Conservation (phyloP, 768 basidiomycete genomes). For the Boletus subparvulus region DNA sequence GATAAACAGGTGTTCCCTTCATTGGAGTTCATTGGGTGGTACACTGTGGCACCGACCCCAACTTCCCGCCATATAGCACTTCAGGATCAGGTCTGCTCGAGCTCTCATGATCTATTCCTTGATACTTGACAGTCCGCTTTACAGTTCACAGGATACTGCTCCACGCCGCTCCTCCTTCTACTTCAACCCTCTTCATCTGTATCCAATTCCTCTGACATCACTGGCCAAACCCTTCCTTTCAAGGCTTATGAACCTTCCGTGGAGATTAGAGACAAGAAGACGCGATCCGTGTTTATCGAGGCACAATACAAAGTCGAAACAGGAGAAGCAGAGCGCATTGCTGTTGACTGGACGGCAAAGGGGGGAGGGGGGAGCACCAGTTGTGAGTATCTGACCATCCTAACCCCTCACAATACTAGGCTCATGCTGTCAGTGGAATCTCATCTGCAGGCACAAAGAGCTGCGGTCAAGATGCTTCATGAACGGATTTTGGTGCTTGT, state of each 20-base stretch:
- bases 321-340: slow-evolving; percentile 97
- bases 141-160: slow-evolving; percentile 82
- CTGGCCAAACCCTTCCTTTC: slow-evolving; percentile 79
- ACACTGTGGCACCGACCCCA: slow-evolving; percentile 79
- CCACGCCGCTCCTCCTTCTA: slow-evolving; percentile 85
- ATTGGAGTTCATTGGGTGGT: slow-evolving; percentile 98
- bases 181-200: slow-evolving; percentile 56
- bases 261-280: slow-evolving; percentile 76
- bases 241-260: slow-evolving; percentile 92
- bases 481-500: slow-evolving; percentile 85
- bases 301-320: slow-evolving; percentile 90
- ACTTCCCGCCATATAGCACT: slow-evolving; percentile 74
- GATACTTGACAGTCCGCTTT: background rate
- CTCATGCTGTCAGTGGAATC: slow-evolving; percentile 67
- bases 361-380: slow-evolving; percentile 82
- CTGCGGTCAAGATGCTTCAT: slow-evolving; percentile 95
- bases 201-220: slow-evolving; percentile 48
- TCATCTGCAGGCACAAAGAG: slow-evolving; percentile 86
- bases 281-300: slow-evolving; percentile 79
- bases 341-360: slow-evolving; percentile 92
- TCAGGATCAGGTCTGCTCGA: slow-evolving; percentile 71
- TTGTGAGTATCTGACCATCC: slow-evolving; percentile 46
- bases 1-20: slow-evolving; percentile 99
- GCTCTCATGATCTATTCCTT: background rate
- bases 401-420: background rate